These are phyloP conservation scores for Nakaseomyces bracarensis DNA, from an alignment of 1,139 yeast species.

Conservation along the genomic window DNA sequence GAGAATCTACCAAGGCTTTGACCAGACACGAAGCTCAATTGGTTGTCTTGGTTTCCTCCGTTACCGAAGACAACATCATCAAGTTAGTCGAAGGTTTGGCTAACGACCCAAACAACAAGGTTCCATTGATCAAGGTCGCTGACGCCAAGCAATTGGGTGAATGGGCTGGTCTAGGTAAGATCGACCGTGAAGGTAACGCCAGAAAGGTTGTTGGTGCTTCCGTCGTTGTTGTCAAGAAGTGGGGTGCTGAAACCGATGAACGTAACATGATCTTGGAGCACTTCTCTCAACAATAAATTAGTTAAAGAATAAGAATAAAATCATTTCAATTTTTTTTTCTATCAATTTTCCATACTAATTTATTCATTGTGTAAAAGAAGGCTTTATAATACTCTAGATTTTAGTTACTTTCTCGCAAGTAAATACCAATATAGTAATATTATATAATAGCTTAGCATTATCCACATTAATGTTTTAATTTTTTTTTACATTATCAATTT, in stretches of 20 bases:
- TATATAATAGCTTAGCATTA: conserved; percentile 5
- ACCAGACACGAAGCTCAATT: conserved; percentile 97
- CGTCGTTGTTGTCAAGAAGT: conserved; percentile 98
- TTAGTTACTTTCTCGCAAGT: not conserved
- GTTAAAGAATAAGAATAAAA: not conserved
- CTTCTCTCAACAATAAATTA: conserved; percentile 68
- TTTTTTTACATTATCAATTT: too few relatives aligned
- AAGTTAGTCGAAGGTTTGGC: conserved; percentile 99
- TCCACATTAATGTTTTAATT: not conserved
- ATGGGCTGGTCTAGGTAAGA: conserved; percentile 99
- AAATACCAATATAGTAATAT: conserved; percentile 1
- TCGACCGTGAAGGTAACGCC: conserved; percentile 99
- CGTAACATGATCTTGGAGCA: conserved; percentile 94
- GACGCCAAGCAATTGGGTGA: conserved; percentile 99
- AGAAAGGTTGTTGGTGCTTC: conserved; percentile 99
- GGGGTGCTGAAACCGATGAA: conserved; percentile 99
- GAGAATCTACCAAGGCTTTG: conserved; percentile 99
- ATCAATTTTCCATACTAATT: conserved; percentile 6
- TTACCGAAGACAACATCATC: conserved; percentile 94
- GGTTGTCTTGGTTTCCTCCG: conserved; percentile 96
- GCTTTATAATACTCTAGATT: too few relatives aligned
- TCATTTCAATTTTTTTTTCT: not conserved
- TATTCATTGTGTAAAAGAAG: too few relatives aligned
- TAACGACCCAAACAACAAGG: conserved; percentile 94
- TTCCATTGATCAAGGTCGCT: conserved; percentile 97